Conservation (phyloP, 2,329 filamentous ascomycete genomes). For the Aspergillus persii region DNA sequence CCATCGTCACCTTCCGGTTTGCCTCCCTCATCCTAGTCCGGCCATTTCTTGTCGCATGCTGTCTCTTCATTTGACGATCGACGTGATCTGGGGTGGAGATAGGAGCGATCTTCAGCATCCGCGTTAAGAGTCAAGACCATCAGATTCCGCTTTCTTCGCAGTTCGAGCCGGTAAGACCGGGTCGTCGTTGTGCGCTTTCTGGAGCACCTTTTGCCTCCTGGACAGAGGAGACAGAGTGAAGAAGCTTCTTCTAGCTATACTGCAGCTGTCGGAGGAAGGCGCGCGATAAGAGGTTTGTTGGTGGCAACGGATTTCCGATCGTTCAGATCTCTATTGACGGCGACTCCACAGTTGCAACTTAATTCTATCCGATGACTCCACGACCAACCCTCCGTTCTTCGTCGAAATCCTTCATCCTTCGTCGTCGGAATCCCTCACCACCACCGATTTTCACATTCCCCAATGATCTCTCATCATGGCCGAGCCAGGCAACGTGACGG, state of each 20-base stretch:
- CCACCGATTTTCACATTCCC: neutral
- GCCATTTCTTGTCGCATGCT: constrained; percentile 7
- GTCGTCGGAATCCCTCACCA: neutral
- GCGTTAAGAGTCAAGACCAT: neutral
- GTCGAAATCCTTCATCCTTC: neutral
- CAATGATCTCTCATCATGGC: neutral
- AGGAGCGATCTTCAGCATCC: neutral
- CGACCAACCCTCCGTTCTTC: neutral
- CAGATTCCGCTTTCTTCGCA: neutral
- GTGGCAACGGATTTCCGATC: neutral
- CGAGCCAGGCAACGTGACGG: constrained; percentile 14
- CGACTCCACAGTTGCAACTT: neutral
- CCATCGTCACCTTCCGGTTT: constrained; percentile 11
- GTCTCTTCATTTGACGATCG: neutral
- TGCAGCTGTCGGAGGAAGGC: neutral
- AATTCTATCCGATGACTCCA: neutral
- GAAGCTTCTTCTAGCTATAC: neutral
- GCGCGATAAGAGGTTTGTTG: neutral
- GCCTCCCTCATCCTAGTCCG: constrained; percentile 23
- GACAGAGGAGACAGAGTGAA: neutral
- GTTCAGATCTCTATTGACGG: neutral
- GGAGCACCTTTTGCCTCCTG: no score
- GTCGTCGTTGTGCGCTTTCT: neutral
- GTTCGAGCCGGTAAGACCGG: neutral
- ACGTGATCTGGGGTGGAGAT: neutral